Base-by-base conservation (phyloP, 73 alveolate species). In the Paramecium pentaurelia region DNA sequence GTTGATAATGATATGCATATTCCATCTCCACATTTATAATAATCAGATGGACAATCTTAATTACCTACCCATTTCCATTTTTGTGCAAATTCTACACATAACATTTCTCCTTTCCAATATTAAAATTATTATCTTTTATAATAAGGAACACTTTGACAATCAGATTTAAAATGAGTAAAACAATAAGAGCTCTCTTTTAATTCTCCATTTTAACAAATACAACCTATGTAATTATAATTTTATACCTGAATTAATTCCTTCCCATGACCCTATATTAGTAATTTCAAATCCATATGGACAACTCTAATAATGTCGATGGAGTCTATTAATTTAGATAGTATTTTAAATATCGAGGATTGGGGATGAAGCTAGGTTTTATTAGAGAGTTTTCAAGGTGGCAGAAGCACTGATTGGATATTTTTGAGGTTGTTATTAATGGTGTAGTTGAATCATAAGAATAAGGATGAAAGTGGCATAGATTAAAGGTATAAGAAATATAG, bases 221-320 rank as follows among this genome's bases (percentile, higher is more conserved):
- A 77, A 22, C 86, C 86, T 71, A 34, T 14, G 7, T 34, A 9
- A 34, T 30, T 37, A 71, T 37, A 32, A 30, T 28, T 51, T 16
- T 0, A 34, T 30, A 71, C 90, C 90, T 40, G 70, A 77, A 42
- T 77, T 77, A 16, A 77, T 54, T 20, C 90, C 90, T 25, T 77
- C 32, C 90, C 90, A 77, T 42, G 22, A 6, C 16, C 90, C 90
- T 1, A 77, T 30, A 1, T 22, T 44, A 4, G 90, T 60, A 37
- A 77, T 27, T 47, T 80, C 91, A 49, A n/a, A 80, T 22, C 54
- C 91, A 11, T 49, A 32, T 22, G 91, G 91, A 28, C 91, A 80
- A 27, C 73, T 47, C 38, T 42, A n/a, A 73, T 73, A 73, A 40
- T 73, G 87, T 80, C 77, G 49, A 45, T 80, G 49, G 18, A 80